Evolutionary conservation across 2,329 filamentous ascomycete genomes (phyloP).

Genomic region (Xylariales sp.): DNA sequence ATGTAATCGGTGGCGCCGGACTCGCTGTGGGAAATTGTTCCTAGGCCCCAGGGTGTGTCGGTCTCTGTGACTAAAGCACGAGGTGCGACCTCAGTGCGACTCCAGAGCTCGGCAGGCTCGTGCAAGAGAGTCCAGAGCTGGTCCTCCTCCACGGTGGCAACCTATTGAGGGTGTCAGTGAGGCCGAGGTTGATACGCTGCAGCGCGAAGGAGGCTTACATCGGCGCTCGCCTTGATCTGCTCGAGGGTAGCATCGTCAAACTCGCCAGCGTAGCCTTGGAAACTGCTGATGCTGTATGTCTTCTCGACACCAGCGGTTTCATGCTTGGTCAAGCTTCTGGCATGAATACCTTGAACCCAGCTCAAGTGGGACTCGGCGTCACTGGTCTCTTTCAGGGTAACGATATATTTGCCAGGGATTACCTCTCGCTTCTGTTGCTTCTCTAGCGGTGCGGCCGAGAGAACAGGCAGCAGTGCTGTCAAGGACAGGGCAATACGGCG

Average conservation of each 20-base stretch:
- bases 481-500: conserved; percentile 24
- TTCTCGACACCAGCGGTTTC: conserved; percentile 33
- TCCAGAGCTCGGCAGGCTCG: conserved; percentile 15
- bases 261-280: conserved; percentile 36
- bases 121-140: conserved; percentile 24
- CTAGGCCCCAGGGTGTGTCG: conserved; percentile 39
- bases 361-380: conserved; percentile 30
- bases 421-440: conserved; percentile 18
- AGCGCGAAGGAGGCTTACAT: conserved; percentile 18
- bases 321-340: conserved; percentile 30
- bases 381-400: conserved; percentile 20
- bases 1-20: conserved; percentile 31
- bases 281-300: conserved; percentile 35
- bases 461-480: conserved; percentile 25
- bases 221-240: conserved; percentile 31
- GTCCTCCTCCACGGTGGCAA: conserved; percentile 25
- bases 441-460: conserved; percentile 19
- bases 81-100: conserved; percentile 14
- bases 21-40: conserved; percentile 36
- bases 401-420: conserved; percentile 27
- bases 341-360: conserved; percentile 31
- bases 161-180: conserved; percentile 15
- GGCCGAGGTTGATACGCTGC: not conserved
- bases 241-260: conserved; percentile 38
- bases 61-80: conserved; percentile 27